These are phyloP conservation scores for Microthyrium microscopicum DNA, from an alignment of 2,329 filamentous ascomycete genomes.

Conservation along the genomic window DNA sequence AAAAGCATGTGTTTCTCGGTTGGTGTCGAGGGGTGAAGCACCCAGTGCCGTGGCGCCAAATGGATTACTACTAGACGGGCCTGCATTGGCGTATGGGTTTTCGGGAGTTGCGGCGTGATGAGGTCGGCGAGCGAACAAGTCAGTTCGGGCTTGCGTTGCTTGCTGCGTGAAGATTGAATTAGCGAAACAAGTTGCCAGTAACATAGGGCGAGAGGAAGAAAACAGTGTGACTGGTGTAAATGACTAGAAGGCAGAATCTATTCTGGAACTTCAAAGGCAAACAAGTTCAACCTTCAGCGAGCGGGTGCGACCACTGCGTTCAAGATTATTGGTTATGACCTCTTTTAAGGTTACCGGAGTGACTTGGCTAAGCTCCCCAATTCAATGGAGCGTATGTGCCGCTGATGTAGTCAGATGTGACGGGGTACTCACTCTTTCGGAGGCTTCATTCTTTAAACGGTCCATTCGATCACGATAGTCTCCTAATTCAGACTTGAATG, in stretches of 20 bases:
- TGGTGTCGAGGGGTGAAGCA: constrained; percentile 36
- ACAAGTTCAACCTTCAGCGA: too few relatives aligned
- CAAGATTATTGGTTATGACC: too few relatives aligned
- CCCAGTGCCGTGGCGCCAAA: constrained; percentile 23
- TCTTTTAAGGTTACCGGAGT: too few relatives aligned
- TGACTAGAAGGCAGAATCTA: too few relatives aligned
- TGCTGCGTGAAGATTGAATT: constrained; percentile 22
- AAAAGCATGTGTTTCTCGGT: constrained; percentile 66
- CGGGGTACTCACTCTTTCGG: constrained; percentile 48
- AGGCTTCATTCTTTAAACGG: constrained; percentile 56
- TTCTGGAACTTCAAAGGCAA: too few relatives aligned
- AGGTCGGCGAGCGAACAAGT: constrained; percentile 71
- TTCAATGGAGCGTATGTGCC: too few relatives aligned
- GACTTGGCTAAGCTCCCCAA: too few relatives aligned
- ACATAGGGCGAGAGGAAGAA: too few relatives aligned
- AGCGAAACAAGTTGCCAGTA: too few relatives aligned
- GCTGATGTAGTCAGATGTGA: too few relatives aligned
- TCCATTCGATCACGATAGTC: constrained; percentile 69
- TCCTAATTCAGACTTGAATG: constrained; percentile 65
- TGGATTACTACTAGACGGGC: constrained; percentile 2
- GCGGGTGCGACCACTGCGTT: too few relatives aligned
- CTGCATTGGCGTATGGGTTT: constrained; percentile 59
- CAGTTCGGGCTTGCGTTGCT: constrained; percentile 53
- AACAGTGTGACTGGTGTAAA: too few relatives aligned
- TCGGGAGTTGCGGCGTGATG: constrained; percentile 69